A percentile compares a stretch with the other conserved stretches of the same genome.
Evolutionary conservation across 306 rosid species (phyloP).

Genomic region (Bauhinia variegata): DNA sequence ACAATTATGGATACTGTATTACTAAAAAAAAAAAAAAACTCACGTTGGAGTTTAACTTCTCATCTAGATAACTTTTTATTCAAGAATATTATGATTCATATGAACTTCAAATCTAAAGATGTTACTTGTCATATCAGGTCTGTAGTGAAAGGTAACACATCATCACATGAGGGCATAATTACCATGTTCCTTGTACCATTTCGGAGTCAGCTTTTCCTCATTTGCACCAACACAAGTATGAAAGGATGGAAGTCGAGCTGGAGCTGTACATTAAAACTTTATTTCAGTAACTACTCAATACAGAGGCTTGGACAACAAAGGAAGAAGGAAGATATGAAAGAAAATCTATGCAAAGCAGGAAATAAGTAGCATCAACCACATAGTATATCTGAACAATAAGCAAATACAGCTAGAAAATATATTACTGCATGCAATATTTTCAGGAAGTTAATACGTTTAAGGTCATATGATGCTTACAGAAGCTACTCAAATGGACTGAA

Average conservation of each 20-base stretch:
- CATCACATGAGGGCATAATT: conserved; percentile 46
- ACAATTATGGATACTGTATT: background rate
- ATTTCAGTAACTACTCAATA: conserved; percentile 34
- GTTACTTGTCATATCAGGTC: conserved; percentile 23
- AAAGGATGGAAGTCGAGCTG: conserved; percentile 90
- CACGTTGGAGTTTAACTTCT: too few relatives aligned
- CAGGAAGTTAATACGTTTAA: background rate
- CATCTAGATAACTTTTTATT: background rate
- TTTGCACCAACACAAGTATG: conserved; percentile 96
- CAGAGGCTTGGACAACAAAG: too few relatives aligned
- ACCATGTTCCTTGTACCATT: conserved; percentile 96
- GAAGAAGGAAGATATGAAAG: too few relatives aligned
- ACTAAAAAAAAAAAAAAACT: conserved; percentile 1
- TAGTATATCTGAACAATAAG: background rate
- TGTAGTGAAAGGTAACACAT: background rate
- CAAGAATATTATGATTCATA: too few relatives aligned
- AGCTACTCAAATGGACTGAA: background rate
- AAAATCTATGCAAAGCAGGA: too few relatives aligned
- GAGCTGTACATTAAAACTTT: conserved; percentile 54
- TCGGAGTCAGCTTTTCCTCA: conserved; percentile 90
- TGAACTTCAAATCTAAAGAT: conserved; percentile 18
- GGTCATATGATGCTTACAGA: background rate
- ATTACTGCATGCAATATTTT: conserved; percentile 14
- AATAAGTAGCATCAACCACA: too few relatives aligned
- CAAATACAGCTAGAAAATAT: background rate